These are phyloP conservation scores for Fusarium verticillioides DNA, from an alignment of 2,329 filamentous ascomycete species.

Conservation along the genomic window DNA sequence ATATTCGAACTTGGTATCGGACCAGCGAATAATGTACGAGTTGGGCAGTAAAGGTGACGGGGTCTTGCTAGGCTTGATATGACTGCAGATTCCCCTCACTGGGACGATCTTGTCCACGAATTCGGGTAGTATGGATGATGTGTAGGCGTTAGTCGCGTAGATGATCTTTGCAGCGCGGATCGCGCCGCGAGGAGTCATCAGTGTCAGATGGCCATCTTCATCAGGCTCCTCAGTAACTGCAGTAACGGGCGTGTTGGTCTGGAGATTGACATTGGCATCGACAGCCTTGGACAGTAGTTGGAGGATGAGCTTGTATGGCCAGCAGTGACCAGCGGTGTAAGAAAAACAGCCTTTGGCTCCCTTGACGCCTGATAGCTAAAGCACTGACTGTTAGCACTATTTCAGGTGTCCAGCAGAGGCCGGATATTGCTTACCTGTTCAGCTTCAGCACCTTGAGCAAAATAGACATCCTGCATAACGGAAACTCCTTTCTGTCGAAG, in stretches of 20 bases:
- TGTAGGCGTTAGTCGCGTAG: background rate
- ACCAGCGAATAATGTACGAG: slow-evolving; percentile 1
- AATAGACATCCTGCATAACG: background rate
- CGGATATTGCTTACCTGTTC: background rate
- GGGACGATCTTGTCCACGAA: background rate
- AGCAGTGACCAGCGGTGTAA: background rate
- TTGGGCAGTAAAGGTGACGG: background rate
- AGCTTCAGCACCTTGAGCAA: background rate
- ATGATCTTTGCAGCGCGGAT: background rate
- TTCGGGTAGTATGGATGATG: background rate
- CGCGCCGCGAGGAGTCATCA: background rate
- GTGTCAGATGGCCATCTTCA: background rate
- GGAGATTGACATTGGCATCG: background rate
- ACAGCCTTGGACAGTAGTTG: background rate
- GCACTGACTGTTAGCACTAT: accelerated
- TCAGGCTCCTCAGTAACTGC: background rate
- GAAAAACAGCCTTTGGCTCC: background rate
- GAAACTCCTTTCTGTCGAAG: background rate
- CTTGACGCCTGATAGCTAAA: background rate
- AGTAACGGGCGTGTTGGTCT: background rate
- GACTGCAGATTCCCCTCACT: background rate
- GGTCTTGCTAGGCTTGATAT: background rate
- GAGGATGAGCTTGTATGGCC: slow-evolving; percentile 4
- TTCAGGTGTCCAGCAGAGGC: accelerated
- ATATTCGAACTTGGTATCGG: slow-evolving; percentile 5